Conservation (phyloP, 306 rosid genomes). For the Delonix regia region DNA sequence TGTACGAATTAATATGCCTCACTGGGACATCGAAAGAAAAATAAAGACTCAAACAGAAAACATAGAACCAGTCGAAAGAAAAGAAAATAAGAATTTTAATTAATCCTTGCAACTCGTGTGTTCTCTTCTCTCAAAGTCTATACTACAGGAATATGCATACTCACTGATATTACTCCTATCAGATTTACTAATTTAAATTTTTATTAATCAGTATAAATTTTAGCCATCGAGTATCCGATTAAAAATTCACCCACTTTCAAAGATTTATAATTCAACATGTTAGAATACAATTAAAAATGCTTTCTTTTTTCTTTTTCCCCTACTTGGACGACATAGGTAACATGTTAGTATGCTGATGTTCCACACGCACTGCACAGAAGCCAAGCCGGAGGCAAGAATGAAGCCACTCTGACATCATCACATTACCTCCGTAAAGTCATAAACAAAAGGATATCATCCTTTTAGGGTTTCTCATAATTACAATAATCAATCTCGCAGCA, state of each 20-base stretch:
- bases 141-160: no score
- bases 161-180: no score
- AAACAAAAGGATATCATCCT: no score
- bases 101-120: not conserved
- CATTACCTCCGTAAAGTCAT: not conserved
- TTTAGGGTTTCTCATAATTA: not conserved
- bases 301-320: not conserved
- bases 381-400: not conserved
- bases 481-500: not conserved
- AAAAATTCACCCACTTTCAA: not conserved
- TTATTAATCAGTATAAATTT: no score
- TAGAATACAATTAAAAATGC: not conserved
- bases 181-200: no score
- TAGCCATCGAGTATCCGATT: not conserved
- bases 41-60: not conserved
- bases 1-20: not conserved
- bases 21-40: not conserved
- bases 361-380: no score
- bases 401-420: not conserved
- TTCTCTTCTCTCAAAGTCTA: not conserved
- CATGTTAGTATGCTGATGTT: no score
- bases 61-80: no score
- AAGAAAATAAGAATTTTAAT: not conserved
- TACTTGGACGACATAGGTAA: no score
- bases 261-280: not conserved